Evolutionary conservation across 2,329 filamentous ascomycete genomes (phyloP), one percentile per base, ranked within the genome.

Genomic region (Alternaria arbusti): DNA sequence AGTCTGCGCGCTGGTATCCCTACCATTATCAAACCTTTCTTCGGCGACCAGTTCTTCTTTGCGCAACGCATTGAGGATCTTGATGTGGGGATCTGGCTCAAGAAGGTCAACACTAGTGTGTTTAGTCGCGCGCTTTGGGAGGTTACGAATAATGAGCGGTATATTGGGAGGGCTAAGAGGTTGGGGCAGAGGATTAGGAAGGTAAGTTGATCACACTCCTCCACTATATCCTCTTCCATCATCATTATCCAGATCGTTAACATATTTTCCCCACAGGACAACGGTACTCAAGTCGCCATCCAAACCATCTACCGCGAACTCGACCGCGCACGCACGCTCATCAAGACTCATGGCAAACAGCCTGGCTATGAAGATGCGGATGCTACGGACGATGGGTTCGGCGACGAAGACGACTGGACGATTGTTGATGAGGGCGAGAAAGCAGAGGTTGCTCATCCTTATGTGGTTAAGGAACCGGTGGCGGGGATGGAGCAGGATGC

Each of bases 11-110:
- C 94, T 0, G 96, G 96, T 3, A 88, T 97, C 6, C 96, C 96
- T 0, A 98, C 96, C 0, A 94, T 99, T 67, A 91, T 98, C 76
- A 92, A 95, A 65, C 96, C 96, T 0, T 99, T 98, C 84, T 99
- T 99, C 76, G 96, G 96, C 6, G 96, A 99, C 73, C 96, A 99
- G 77, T 97, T 91, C 85, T 99, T 99, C 84, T 98, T 97, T 73
- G 96, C 94, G 7, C 88, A 86, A 28, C 87, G 96, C 5, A 91
- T 98, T 1, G 94, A 98, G 78, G 95, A 98, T 74, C 85, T 99
- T 6, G 95, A 96, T 0, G 96, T 98, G 3, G 96, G 96, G 0
- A 90, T 97, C 20, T 93, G 90, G 75, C 85, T 99, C 72, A 94
- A 91, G 83, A 96, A 93, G 80, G 89, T 97, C 83, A 96, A 96